These are phyloP conservation scores for Scedosporium minutisporum DNA, from an alignment of 2,329 filamentous ascomycete genomes.

Conservation along the genomic window DNA sequence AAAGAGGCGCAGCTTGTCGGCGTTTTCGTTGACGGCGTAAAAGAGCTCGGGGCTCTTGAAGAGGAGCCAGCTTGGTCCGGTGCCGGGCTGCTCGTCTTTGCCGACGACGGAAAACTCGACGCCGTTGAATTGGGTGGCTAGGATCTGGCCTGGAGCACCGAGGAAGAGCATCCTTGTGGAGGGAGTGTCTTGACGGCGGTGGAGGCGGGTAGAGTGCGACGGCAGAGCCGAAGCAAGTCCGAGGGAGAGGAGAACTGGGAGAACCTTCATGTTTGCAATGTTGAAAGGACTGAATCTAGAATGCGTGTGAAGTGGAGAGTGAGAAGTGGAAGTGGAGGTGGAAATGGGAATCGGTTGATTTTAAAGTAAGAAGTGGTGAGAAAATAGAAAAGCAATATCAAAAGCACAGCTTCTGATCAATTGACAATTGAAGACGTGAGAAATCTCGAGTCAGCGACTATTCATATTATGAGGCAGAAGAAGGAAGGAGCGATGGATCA, in stretches of 20 bases:
- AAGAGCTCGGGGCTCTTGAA: slow-evolving; percentile 28
- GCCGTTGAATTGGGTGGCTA: slow-evolving; percentile 31
- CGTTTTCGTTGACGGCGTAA: slow-evolving; percentile 39
- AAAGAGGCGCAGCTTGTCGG: slow-evolving; percentile 28
- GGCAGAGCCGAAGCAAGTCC: slow-evolving; percentile 1
- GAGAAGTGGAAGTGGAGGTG: not conserved
- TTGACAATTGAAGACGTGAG: not conserved
- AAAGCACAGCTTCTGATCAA: not conserved
- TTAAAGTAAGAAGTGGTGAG: too few relatives aligned
- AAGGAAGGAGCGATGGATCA: not conserved
- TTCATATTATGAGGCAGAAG: not conserved
- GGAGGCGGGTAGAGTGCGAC: not conserved
- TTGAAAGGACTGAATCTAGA: too few relatives aligned
- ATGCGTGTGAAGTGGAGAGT: not conserved
- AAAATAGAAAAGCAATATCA: not conserved
- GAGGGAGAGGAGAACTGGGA: not conserved
- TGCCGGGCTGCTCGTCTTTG: slow-evolving; percentile 20
- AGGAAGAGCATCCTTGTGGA: slow-evolving; percentile 26
- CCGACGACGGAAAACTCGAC: slow-evolving; percentile 26
- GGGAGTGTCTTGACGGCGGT: not conserved
- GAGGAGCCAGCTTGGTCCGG: slow-evolving; percentile 35
- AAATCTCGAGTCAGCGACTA: not conserved
- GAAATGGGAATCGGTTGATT: not conserved
- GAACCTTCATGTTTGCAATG: not conserved
- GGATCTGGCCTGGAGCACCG: slow-evolving; percentile 29